These are phyloP conservation scores for Plantago coronopus DNA, from an alignment of 305 asterid species.

Conservation along the genomic window DNA sequence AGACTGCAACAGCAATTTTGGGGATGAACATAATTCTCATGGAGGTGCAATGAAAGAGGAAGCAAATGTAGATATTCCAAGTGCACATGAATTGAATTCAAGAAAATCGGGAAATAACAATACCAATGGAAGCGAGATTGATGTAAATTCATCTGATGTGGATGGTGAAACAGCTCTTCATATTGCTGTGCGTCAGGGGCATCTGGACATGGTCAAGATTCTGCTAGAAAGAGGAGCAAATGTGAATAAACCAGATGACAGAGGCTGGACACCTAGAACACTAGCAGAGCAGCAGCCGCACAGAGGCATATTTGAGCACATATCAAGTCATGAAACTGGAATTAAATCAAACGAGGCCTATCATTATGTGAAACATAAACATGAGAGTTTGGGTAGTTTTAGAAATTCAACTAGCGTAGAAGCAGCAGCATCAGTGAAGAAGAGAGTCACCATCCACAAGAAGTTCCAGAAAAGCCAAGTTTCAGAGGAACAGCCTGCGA, in stretches of 20 bases:
- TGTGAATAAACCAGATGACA: slow-evolving; percentile 35
- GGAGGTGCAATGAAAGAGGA: slow-evolving; percentile 15
- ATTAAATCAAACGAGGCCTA: slow-evolving; percentile 28
- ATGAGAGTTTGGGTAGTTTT: background rate
- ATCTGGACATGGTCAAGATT: slow-evolving; percentile 37
- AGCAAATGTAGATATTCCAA: slow-evolving; percentile 22
- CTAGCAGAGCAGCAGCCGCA: slow-evolving; percentile 39
- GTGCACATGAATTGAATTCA: slow-evolving; percentile 23
- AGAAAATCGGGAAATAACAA: slow-evolving; percentile 23
- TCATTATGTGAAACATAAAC: slow-evolving; percentile 19
- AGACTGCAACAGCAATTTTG: slow-evolving; percentile 2
- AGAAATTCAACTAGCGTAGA: background rate
- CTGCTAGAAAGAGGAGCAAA: slow-evolving; percentile 50
- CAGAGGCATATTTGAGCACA: slow-evolving; percentile 43
- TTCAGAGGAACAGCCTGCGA: slow-evolving; percentile 37
- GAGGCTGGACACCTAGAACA: slow-evolving; percentile 44
- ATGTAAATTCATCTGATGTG: slow-evolving; percentile 31
- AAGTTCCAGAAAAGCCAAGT: slow-evolving; percentile 27
- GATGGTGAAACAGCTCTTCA: slow-evolving; percentile 45
- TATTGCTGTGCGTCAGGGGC: slow-evolving; percentile 41
- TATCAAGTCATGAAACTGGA: slow-evolving; percentile 33
- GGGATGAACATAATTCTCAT: background rate
- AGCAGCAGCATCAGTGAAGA: slow-evolving; percentile 34
- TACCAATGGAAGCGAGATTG: slow-evolving; percentile 24
- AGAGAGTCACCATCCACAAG: slow-evolving; percentile 73